Base-by-base conservation (phyloP, 2,329 filamentous ascomycete species). In the Arthroderma sp. region DNA sequence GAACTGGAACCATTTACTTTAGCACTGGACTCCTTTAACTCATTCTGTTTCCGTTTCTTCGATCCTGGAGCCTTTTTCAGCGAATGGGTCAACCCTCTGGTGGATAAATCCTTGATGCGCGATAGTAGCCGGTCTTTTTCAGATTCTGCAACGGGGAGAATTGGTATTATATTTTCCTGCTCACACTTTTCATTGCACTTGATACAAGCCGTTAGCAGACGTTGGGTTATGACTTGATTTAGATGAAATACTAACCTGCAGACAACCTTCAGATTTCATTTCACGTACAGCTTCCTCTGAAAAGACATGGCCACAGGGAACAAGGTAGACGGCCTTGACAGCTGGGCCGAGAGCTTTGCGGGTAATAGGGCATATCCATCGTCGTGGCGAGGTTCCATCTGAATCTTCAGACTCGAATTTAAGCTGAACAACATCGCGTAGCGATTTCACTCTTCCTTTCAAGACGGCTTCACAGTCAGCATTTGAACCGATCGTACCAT, bases 231-330 rank as follows among this genome's bases (percentile, higher is more conserved):
- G 15, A 3, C 3, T 22, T 22, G 15, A 22, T 1, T 22, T 22
- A 28, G 11, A 36, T 28, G 11, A 43, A 27, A 1, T 40, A 48
- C 68, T 44, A 56, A 74, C 72, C 63, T 73, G 66, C 49, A 78
- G 58, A 53, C 78, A 82, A 51, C 68, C 71, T 51, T 83, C 81
- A 2, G 68, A 73, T 27, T 72, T 71, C n/a, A 93, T 78, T 63
- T 91, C 84, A 53, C 81, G 83, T 52, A 96, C 80, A 5, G 87
- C 86, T 43, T 80, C 78, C 49, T 93, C 87, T 0, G 86, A 82
- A 64, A 96, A 96, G 0, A 86, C 88, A 68, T 98, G 93, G 0
- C 91, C 93, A 57, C 91, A 98, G 0, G 91, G 91, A 4, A 96
- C 85, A 2, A 98, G 57, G 56, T 96, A 98, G 1, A 94, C 86